phyloP scores from a whole-genome alignment of 1,284 basidiomycete genomes.

The Moesziomyces sp. region DNA sequence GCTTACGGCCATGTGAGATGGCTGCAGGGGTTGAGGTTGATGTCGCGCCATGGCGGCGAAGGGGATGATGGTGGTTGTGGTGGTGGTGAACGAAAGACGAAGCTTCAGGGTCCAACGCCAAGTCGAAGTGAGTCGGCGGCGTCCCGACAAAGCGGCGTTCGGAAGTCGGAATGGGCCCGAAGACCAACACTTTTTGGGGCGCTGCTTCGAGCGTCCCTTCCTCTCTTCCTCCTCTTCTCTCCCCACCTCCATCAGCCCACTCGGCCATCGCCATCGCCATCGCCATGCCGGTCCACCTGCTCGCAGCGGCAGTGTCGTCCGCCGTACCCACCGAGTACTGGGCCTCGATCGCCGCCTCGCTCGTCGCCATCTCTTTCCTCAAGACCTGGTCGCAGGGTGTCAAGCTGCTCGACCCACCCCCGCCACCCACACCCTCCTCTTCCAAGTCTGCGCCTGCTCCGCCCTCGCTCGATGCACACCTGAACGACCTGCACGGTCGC shows the following conservation, averaged over 20 bases:
- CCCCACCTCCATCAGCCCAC: not conserved
- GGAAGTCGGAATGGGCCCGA: slow-evolving; percentile 1
- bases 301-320: slow-evolving; percentile 32
- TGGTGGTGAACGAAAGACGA: not conserved
- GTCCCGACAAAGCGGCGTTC: not conserved
- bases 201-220: not conserved
- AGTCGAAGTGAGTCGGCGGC: not conserved
- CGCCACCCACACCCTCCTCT: slow-evolving; percentile 1
- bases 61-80: not conserved
- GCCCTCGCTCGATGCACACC: slow-evolving; percentile 4
- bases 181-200: not conserved
- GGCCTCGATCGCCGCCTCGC: slow-evolving; percentile 31
- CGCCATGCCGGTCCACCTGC: slow-evolving; percentile 55
- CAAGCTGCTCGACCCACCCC: slow-evolving; percentile 38
- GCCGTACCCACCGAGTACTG: slow-evolving; percentile 45
- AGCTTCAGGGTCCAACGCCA: slow-evolving; percentile 2
- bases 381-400: slow-evolving; percentile 54
- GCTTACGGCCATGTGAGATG: not conserved
- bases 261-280: not conserved
- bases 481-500: slow-evolving; percentile 46
- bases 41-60: not conserved
- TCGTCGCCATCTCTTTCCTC: slow-evolving; percentile 36
- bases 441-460: slow-evolving; percentile 4
- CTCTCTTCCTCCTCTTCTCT: not conserved
- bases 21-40: not conserved